Base-by-base conservation (phyloP, 2,329 filamentous ascomycete species). In the Annulohypoxylon truncatum region DNA sequence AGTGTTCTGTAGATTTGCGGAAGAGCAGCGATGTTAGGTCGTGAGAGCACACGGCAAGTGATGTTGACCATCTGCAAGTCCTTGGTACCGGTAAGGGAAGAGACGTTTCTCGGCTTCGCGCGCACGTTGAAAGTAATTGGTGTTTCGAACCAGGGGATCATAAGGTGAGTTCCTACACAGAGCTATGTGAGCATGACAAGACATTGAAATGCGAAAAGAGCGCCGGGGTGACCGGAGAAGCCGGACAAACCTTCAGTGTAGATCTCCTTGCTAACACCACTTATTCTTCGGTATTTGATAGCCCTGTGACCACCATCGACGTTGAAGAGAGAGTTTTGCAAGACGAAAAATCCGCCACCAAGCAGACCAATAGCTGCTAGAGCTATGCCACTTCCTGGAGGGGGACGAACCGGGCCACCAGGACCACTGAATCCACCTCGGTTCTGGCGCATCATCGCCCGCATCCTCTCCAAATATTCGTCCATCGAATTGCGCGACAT, bases 41-140 rank as follows among this genome's bases (percentile, higher is more conserved):
- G 87, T 64, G 95, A 97, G 56, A 99, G 92, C 64, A 99, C 96
- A 92, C 96, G 95, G 82, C 96, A 99, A 77, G 95, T 99, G 79
- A 99, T 98, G 88, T 99, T 99, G 78, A 98, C 96, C 96, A 99
- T 99, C 85, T 99, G 96, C 82, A 99, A 84, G 82, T 99, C 96
- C 86, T 99, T 99, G 77, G 96, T 99, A 74, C 96, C 96, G 65
- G 96, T 99, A 72, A 99, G 88, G 72, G 96, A 98, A 72, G 96
- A 92, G 74, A 99, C 94, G 77, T 97, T 97, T 79, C 96, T 90
- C 76, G 96, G 96, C 85, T 95, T 97, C 66, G 96, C 96, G 82
- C 96, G 95, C 74, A 99, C 96, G 80, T 99, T 95, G 85, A 98
- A 99, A 75, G 94, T 90, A 80, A 99, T 89, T 54, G 96, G 94